phyloP scores from a whole-genome alignment of 192 early-diverging fungal genomes.

The Coemansia sp. region DNA sequence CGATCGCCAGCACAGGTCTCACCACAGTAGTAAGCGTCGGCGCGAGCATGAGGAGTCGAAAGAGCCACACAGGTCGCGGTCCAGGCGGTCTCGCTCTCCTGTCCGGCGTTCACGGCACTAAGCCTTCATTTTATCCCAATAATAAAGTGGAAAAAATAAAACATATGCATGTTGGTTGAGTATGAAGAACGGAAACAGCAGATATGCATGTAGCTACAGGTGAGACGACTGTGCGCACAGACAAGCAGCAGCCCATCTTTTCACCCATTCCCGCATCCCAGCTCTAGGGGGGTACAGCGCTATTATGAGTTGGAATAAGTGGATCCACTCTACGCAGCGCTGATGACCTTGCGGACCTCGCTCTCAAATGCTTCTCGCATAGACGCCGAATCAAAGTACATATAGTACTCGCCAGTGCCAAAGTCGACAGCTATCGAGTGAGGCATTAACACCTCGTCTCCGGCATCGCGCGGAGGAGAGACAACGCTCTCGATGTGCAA shows the following conservation, averaged over 20 bases:
- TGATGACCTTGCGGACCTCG: conserved; percentile 27
- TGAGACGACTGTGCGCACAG: conserved; percentile 4
- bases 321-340: neutral
- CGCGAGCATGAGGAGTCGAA: neutral
- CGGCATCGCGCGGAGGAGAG: conserved; percentile 35
- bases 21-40: conserved; percentile 4
- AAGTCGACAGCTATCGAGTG: conserved; percentile 44
- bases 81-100: neutral
- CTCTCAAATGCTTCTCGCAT: conserved; percentile 40
- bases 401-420: conserved; percentile 43
- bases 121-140: neutral
- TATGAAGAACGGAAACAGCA: neutral
- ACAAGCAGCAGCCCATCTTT: neutral
- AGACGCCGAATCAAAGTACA: conserved; percentile 40
- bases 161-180: conserved; percentile 5
- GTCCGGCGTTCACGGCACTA: neutral
- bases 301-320: neutral
- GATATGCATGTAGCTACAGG: conserved; percentile 3
- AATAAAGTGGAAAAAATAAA: neutral
- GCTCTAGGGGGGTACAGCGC: neutral
- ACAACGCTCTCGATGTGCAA: conserved; percentile 21
- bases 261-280: neutral
- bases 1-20: neutral
- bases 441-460: conserved; percentile 48
- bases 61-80: neutral